Evolutionary conservation across 208 protist species (phyloP).

Genomic region (Angomonas deanei): DNA sequence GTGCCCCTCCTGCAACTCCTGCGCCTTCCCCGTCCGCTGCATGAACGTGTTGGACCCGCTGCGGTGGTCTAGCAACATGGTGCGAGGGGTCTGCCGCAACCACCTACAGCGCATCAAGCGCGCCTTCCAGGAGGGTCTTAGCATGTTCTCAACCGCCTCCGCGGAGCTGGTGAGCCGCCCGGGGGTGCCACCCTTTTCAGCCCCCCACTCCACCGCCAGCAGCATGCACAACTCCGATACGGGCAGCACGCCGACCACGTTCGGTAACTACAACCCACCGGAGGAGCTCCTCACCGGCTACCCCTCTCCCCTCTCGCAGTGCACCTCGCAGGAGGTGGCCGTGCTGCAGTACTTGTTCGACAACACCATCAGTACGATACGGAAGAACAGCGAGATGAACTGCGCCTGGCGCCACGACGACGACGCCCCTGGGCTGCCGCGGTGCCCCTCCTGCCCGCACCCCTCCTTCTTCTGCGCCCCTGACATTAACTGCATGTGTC

Average conservation of each 20-base stretch:
- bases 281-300: conserved; percentile 24
- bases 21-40: conserved; percentile 67
- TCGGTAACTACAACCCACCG: neutral
- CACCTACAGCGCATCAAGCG: conserved; percentile 73
- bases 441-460: conserved; percentile 33
- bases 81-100: conserved; percentile 78
- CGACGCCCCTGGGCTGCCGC: conserved; percentile 14
- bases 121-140: conserved; percentile 63
- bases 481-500: conserved; percentile 46
- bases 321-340: conserved; percentile 27
- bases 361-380: conserved; percentile 37
- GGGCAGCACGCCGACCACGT: neutral
- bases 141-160: conserved; percentile 38
- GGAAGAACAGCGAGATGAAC: conserved; percentile 33
- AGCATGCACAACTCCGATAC: neutral
- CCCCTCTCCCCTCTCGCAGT: conserved; percentile 38
- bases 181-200: neutral
- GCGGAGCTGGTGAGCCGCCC: conserved; percentile 13
- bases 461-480: conserved; percentile 66
- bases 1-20: conserved; percentile 60
- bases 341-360: conserved; percentile 60
- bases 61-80: conserved; percentile 86
- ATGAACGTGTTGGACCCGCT: conserved; percentile 92
- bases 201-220: conserved; percentile 2
- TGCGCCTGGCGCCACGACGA: conserved; percentile 25